Base-by-base conservation (phyloP, 345 rosid genomes). In the Bruguiera gymnorhiza region DNA sequence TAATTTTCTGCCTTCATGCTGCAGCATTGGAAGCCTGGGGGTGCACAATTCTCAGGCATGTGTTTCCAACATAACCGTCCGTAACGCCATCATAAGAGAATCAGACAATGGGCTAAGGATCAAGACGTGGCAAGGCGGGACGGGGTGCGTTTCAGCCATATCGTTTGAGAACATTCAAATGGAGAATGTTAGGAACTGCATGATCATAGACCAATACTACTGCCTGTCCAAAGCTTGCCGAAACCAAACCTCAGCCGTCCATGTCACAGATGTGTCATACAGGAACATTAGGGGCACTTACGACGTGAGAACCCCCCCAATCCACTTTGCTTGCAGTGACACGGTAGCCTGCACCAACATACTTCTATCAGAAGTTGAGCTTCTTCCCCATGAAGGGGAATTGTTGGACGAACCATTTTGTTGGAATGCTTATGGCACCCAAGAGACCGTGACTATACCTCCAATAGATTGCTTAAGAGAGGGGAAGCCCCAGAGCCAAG, bases 91-190 rank as follows among this genome's bases (percentile, higher is more conserved):
- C 26, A 91, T 95, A 53, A 78, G 86, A 61, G 97, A 95, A 76
- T 95, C 99, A 1, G 99, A 95, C 77, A 92, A 95, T 23, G 99
- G 99, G 0, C 84, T 95, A 0, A 71, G 97, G 60, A 84, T 95
- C 65, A 95, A 95, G 84, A 95, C 99, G 46, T 95, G 97, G 99
- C 99, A 95, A 76, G 99, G 97, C 0, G 99, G 99, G 1, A 73
- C 85, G 0, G 99, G 99, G 9, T 81, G 79, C 0, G 99, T 91
- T 5, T 86, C 89, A 0, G 88, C 76, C 59, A 84, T 95, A 46
- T 73, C 77, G 0, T 91, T 91, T 23, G 88, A 89, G 63, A 88
- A 95, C 86, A 95, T 95, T 57, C 90, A 92, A 73, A 87, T 95
- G 92, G 97, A 95, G 72, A 90, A 95, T 66, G 99, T 95, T 2